A percentile compares a stretch with the other conserved stretches of the same genome.
Evolutionary conservation across 768 basidiomycete genomes (phyloP).

Genomic region (Macrolepiota albuminosa): DNA sequence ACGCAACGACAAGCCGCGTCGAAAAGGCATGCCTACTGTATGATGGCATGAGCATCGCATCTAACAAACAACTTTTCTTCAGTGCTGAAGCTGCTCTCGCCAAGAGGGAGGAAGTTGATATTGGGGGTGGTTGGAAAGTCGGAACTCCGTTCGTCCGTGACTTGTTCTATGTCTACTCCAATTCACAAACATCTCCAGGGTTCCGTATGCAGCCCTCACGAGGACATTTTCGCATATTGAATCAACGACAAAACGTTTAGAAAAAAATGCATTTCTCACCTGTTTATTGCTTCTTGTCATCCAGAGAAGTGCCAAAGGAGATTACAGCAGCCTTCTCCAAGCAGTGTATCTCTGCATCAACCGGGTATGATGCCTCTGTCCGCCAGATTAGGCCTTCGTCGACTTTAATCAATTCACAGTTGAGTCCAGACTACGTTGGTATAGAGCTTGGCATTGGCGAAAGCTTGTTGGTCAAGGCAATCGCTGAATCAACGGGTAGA

Average conservation of each 20-base stretch:
- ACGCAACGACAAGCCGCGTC: slow-evolving; percentile 42
- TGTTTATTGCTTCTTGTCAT: slow-evolving; percentile 88
- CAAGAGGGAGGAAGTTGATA: slow-evolving; percentile 63
- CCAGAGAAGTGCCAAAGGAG: slow-evolving; percentile 72
- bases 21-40: slow-evolving; percentile 44
- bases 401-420: slow-evolving; percentile 35
- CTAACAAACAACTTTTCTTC: background rate
- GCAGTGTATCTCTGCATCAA: slow-evolving; percentile 97
- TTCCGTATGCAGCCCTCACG: slow-evolving; percentile 91
- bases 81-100: slow-evolving; percentile 70
- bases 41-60: background rate
- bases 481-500: slow-evolving; percentile 92
- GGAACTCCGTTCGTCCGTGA: slow-evolving; percentile 69
- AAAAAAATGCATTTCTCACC: slow-evolving; percentile 87
- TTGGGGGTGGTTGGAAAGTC: slow-evolving; percentile 77
- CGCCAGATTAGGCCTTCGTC: background rate
- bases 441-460: slow-evolving; percentile 97
- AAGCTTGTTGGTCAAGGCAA: slow-evolving; percentile 90
- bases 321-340: slow-evolving; percentile 74
- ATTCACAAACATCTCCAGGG: slow-evolving; percentile 38
- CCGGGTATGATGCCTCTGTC: slow-evolving; percentile 47
- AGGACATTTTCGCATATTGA: slow-evolving; percentile 88
- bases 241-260: slow-evolving; percentile 90
- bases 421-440: slow-evolving; percentile 93
- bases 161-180: background rate